A percentile compares a stretch with the other conserved stretches of the same genome.
Evolutionary conservation across 352 stramenopile species (phyloP).

Genomic region (Phytophthora vignae): DNA sequence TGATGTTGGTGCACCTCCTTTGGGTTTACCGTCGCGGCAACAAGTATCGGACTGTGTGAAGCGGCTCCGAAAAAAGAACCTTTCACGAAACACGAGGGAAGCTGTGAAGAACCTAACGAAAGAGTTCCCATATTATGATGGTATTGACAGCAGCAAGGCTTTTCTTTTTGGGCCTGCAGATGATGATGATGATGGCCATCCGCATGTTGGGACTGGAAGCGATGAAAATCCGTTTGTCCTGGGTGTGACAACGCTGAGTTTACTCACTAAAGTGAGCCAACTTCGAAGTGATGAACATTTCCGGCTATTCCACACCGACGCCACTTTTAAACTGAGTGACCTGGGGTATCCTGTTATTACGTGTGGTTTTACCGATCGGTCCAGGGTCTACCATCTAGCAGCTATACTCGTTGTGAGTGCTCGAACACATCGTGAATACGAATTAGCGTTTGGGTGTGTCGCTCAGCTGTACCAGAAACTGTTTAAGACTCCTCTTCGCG

Average conservation of each 20-base stretch:
- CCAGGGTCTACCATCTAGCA: background rate
- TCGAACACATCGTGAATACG: constrained; percentile 2
- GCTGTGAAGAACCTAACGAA: background rate
- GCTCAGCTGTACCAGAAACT: background rate
- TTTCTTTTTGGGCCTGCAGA: constrained; percentile 1
- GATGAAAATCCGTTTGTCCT: constrained; percentile 5
- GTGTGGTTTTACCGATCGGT: constrained; percentile 10
- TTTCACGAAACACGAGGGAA: background rate
- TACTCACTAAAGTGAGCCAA: constrained; percentile 3
- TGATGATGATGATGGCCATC: background rate
- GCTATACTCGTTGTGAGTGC: constrained; percentile 4
- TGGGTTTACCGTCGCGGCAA: constrained; percentile 1
- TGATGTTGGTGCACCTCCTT: background rate
- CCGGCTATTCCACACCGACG: constrained; percentile 11
- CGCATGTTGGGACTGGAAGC: background rate
- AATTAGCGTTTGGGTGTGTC: background rate
- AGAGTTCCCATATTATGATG: background rate
- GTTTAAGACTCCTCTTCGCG: background rate
- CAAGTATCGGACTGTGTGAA: constrained; percentile 1
- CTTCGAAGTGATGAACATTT: background rate
- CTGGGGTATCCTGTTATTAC: constrained; percentile 16
- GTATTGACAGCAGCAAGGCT: background rate
- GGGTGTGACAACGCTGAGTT: constrained; percentile 1
- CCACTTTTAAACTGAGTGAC: constrained; percentile 4
- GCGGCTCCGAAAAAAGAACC: background rate